A percentile compares a stretch with the other conserved stretches of the same genome.
phyloP scores from a whole-genome alignment of 805 yeast genomes.

The Zygosaccharomyces gambellarensis region DNA sequence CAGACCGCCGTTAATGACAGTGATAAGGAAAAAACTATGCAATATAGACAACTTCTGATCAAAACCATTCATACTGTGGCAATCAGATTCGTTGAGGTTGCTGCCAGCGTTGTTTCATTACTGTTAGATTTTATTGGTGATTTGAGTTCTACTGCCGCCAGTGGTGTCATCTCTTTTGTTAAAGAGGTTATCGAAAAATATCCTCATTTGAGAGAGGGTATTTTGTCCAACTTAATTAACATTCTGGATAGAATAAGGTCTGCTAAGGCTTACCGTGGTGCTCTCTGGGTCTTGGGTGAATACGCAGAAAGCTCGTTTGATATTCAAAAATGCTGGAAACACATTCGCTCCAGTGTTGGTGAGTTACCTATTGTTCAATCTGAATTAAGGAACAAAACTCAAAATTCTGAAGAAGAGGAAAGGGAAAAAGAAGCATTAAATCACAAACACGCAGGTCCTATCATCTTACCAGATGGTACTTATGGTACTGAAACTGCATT shows the following conservation, averaged over 20 bases:
- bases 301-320: slow-evolving; percentile 67
- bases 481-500: slow-evolving; percentile 86
- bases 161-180: slow-evolving; percentile 84
- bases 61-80: slow-evolving; percentile 88
- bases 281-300: slow-evolving; percentile 95
- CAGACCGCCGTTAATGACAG: slow-evolving; percentile 58
- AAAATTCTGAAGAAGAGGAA: slow-evolving; percentile 35
- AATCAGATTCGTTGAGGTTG: slow-evolving; percentile 81
- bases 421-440: slow-evolving; percentile 18
- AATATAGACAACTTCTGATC: slow-evolving; percentile 84
- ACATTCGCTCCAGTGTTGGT: slow-evolving; percentile 76
- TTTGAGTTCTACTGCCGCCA: slow-evolving; percentile 76
- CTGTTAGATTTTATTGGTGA: slow-evolving; percentile 83
- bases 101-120: slow-evolving; percentile 83
- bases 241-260: slow-evolving; percentile 67
- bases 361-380: slow-evolving; percentile 84
- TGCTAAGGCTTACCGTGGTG: slow-evolving; percentile 89
- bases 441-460: slow-evolving; percentile 55
- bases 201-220: slow-evolving; percentile 67
- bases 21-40: slow-evolving; percentile 74
- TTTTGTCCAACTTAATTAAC: slow-evolving; percentile 56
- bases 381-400: slow-evolving; percentile 47
- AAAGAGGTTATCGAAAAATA: slow-evolving; percentile 92
- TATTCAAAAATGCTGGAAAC: slow-evolving; percentile 82
- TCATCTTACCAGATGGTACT: slow-evolving; percentile 96